Base-by-base conservation (phyloP, 768 basidiomycete species). In the Melanogaster broomeanus region DNA sequence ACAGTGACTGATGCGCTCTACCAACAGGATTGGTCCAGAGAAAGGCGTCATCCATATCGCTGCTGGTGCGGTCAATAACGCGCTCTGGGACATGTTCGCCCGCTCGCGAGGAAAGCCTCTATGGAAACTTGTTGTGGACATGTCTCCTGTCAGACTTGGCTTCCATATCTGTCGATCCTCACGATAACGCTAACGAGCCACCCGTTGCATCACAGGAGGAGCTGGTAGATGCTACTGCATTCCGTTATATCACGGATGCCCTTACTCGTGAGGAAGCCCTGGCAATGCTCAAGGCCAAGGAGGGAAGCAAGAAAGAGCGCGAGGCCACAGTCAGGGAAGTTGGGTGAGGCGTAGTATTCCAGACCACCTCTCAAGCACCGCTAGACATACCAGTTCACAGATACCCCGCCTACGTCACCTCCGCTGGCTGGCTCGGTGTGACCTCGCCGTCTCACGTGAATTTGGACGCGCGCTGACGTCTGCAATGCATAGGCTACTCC, bases 1-100 rank as follows among this genome's bases (percentile, higher is more conserved):
- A 18, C 21, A 19, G 24, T 8, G 25, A 38, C 52, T 54, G 37
- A 45, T 10, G 5, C 42, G 13, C 30, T 19, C 56, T n/a, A 15
- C 28, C 39, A 52, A 49, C 45, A 89, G 88, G 88, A 87, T 94
- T 61, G 93, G 93, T 6, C 93, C 94, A 0, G 94, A 96, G 67
- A 96, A 96, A 69, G 95, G 95, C 45, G 92, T 98, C 3, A 94
- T 98, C 47, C 90, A 93, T 64, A 85, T 96, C 45, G 92, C 93
- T 3, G 80, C 89, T 0, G 91, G 82, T 6, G 91, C 92, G 2
- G 92, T 98, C 8, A 83, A 91, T 67, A 97, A 97, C 57, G 95
- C 94, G 0, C 62, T 96, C 2, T 98, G 95, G 95, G 95, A 97
- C 62, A 84, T 96, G 83, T 93, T 84, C 57, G 91, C 92, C 3